Evolutionary conservation across 2,329 filamentous ascomycete species (phyloP).

Genomic region (Trichophyton benhamiae): DNA sequence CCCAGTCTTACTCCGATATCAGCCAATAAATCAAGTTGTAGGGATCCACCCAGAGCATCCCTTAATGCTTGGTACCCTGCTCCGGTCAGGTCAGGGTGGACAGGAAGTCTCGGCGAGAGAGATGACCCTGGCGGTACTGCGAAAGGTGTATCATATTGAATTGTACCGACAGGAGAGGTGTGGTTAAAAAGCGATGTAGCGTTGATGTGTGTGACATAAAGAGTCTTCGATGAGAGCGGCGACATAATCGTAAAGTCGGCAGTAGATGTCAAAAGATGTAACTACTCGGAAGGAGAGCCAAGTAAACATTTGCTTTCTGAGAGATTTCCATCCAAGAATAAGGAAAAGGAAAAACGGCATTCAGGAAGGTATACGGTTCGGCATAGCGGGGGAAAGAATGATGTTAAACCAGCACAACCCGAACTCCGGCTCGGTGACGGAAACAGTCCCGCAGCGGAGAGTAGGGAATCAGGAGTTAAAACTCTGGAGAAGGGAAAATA

Average conservation of each 20-base stretch:
- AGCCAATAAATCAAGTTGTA: constrained; percentile 69
- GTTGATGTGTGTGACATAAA: constrained; percentile 68
- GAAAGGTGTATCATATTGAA: constrained; percentile 63
- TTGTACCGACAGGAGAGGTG: constrained; percentile 63
- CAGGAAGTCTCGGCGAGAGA: constrained; percentile 63
- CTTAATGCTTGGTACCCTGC: constrained; percentile 73
- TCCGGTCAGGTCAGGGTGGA: constrained; percentile 62
- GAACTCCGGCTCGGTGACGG: not conserved
- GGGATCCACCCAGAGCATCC: constrained; percentile 63
- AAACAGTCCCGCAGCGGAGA: not conserved
- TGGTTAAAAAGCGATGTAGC: constrained; percentile 78
- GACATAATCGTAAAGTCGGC: constrained; percentile 75
- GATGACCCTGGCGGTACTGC: constrained; percentile 62
- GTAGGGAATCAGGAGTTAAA: not conserved
- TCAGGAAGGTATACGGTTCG: not conserved
- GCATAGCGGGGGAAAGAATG: not conserved
- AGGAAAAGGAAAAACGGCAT: not conserved
- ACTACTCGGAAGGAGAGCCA: constrained; percentile 18
- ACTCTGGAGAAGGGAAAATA: constrained; percentile 18
- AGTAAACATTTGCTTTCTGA: constrained; percentile 1
- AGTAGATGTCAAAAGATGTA: constrained; percentile 77
- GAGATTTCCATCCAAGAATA: not conserved
- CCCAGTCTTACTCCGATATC: constrained; percentile 63
- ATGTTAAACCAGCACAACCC: not conserved
- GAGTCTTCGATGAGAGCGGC: constrained; percentile 57